Base-by-base conservation (phyloP, 768 basidiomycete genomes). In the Podaxis sp. region DNA sequence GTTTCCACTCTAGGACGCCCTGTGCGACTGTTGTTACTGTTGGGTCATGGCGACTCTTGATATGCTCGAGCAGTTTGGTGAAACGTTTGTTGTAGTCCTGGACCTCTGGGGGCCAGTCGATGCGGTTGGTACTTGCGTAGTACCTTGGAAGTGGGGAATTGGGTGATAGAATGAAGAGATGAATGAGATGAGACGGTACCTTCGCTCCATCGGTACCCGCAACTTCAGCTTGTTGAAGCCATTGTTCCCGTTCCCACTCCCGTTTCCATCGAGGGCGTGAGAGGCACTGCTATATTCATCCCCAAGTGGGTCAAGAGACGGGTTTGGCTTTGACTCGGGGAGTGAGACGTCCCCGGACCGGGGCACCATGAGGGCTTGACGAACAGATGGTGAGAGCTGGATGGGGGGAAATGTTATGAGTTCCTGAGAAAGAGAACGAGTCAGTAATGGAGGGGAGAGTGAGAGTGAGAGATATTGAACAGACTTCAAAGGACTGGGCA, bases 1-100 rank as follows among this genome's bases (percentile, higher is more conserved):
- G 82, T 72, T 98, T 98, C 95, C 95, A 98, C 72, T 99, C 96
- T 63, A 98, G 79, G 3, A 99, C 91, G 53, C 96, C 96, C 74
- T 96, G 95, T 0, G 93, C 94, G 61, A 98, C 92, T 7, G 96
- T 97, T 5, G 96, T 96, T 7, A 98, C 97, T 0, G 97, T 98
- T 0, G 96, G 96, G 70, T 98, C 96, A 75, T 99, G 97, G 11
- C 97, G 82, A 61, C 82, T 85, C 79, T 99, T 99, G 81, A 99
- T 96, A 24, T 85, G 78, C 51, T 96, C 90, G 8, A 98, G 82
- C 38, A 86, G 74, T 66, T 88, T 89, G 4, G 97, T 99, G 78
- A 99, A 98, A 7, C 86, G 82, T 25, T 86, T 85, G 74, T 98
- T 98, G 79, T 94, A 97, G 67, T 96, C 94, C 67, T 88, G 88